Evolutionary conservation across 2,329 filamentous ascomycete genomes (phyloP).

Genomic region (Coniella vitis): DNA sequence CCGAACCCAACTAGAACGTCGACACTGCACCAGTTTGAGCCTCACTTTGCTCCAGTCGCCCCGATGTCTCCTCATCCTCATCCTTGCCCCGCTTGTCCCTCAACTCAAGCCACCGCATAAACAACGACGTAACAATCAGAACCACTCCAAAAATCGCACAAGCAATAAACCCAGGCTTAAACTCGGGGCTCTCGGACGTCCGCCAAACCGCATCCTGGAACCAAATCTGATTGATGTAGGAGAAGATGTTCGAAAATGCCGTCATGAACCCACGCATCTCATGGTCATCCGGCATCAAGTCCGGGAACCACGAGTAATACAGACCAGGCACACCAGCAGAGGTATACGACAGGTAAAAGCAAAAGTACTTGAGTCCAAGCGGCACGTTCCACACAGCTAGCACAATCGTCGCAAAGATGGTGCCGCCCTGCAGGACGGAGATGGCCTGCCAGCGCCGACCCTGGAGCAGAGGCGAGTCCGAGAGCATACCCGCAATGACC

Average conservation of each 20-base stretch:
- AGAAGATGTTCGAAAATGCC: conserved; percentile 17
- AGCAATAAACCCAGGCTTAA: conserved; percentile 14
- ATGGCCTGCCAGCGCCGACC: conserved; percentile 16
- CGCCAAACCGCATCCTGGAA: conserved; percentile 15
- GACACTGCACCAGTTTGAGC: too few relatives aligned
- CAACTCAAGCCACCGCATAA: conserved; percentile 13
- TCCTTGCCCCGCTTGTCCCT: not conserved
- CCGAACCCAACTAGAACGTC: too few relatives aligned
- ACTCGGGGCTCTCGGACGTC: conserved; percentile 12
- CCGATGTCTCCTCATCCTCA: not conserved
- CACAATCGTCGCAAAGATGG: conserved; percentile 12
- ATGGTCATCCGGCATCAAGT: conserved; percentile 21
- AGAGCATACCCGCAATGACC: conserved; percentile 14
- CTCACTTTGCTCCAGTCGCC: too few relatives aligned
- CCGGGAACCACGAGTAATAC: conserved; percentile 21
- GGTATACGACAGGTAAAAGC: conserved; percentile 14
- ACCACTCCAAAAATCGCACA: conserved; percentile 7
- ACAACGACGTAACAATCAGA: conserved; percentile 7
- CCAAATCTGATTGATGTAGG: conserved; percentile 17
- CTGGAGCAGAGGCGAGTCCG: conserved; percentile 13
- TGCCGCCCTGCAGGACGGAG: conserved; percentile 15
- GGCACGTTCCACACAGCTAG: conserved; percentile 13
- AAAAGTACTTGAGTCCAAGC: conserved; percentile 17
- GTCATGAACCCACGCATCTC: conserved; percentile 21
- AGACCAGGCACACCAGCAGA: conserved; percentile 16